Conservation (phyloP, 108 stramenopile genomes). For the Skeletonema tropicum region DNA sequence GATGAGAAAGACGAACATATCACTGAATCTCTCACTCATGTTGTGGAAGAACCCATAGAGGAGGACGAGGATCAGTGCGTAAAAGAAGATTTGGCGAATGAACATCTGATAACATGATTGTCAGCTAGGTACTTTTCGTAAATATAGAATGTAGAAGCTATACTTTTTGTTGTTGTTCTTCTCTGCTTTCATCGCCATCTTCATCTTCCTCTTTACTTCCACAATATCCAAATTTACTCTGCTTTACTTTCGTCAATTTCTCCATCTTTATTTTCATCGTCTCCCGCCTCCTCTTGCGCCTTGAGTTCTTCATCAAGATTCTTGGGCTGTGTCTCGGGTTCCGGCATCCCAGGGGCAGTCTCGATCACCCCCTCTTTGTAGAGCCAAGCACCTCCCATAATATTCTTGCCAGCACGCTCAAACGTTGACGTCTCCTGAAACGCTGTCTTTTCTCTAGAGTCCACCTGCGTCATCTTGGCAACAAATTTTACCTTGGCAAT, state of each 20-base stretch:
- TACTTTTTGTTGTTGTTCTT: too few species aligned
- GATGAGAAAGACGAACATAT: neutral
- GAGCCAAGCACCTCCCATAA: slow-evolving; percentile 66
- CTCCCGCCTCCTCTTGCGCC: slow-evolving; percentile 8
- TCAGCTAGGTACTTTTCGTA: neutral
- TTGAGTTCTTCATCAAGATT: slow-evolving; percentile 18
- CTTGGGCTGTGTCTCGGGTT: slow-evolving; percentile 21
- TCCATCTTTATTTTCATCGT: neutral
- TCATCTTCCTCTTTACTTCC: too few species aligned
- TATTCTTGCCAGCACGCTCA: slow-evolving; percentile 60
- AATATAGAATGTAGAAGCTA: neutral
- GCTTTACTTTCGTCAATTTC: neutral
- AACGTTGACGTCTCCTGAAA: slow-evolving; percentile 78
- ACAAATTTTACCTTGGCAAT: slow-evolving; percentile 68
- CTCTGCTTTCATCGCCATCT: too few species aligned
- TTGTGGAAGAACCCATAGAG: neutral
- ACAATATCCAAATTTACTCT: neutral
- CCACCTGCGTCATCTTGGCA: slow-evolving; percentile 61
- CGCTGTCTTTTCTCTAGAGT: slow-evolving; percentile 67
- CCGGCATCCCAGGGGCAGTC: slow-evolving; percentile 45
- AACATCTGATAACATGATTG: neutral
- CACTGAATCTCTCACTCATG: neutral
- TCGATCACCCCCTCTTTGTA: slow-evolving; percentile 55
- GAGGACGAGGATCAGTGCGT: neutral
- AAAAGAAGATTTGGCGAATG: neutral